phyloP scores from a whole-genome alignment of 2,329 filamentous ascomycete species.

The Penicillium griseofulvum region DNA sequence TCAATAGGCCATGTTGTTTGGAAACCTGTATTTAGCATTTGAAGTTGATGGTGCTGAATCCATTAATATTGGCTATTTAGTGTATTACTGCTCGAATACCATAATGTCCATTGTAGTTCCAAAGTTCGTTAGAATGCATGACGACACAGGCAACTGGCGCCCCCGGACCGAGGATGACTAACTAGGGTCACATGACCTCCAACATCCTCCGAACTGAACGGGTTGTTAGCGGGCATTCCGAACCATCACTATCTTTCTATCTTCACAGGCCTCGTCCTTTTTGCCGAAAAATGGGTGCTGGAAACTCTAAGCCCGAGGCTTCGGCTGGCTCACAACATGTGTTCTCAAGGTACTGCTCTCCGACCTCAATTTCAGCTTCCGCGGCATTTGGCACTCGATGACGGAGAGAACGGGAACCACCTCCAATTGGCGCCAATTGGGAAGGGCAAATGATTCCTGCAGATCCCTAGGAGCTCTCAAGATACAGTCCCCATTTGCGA shows the following conservation, averaged over 20 bases:
- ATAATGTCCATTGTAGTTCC: background rate
- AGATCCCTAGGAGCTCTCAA: background rate
- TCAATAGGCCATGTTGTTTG: background rate
- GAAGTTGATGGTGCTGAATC: background rate
- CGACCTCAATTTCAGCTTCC: constrained; percentile 6
- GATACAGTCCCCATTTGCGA: background rate
- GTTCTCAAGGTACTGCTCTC: constrained; percentile 54
- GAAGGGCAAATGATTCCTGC: background rate
- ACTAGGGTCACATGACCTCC: background rate
- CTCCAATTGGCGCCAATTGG: constrained; percentile 4
- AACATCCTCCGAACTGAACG: constrained; percentile 13
- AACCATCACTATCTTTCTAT: constrained; percentile 5
- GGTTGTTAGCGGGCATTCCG: constrained; percentile 6
- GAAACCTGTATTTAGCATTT: background rate
- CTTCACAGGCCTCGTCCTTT: constrained; percentile 7
- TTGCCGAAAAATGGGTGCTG: constrained; percentile 54
- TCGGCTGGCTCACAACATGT: constrained; percentile 55
- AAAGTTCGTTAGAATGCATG: background rate
- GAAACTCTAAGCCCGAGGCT: constrained; percentile 59
- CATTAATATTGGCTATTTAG: no score
- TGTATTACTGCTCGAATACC: no score
- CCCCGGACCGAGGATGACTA: constrained; percentile 1
- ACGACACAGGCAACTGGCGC: background rate
- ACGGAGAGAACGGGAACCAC: constrained; percentile 12
- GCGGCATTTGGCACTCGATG: background rate